These are phyloP conservation scores for Populus deltoides DNA, from an alignment of 345 rosid genomes.

Conservation along the genomic window DNA sequence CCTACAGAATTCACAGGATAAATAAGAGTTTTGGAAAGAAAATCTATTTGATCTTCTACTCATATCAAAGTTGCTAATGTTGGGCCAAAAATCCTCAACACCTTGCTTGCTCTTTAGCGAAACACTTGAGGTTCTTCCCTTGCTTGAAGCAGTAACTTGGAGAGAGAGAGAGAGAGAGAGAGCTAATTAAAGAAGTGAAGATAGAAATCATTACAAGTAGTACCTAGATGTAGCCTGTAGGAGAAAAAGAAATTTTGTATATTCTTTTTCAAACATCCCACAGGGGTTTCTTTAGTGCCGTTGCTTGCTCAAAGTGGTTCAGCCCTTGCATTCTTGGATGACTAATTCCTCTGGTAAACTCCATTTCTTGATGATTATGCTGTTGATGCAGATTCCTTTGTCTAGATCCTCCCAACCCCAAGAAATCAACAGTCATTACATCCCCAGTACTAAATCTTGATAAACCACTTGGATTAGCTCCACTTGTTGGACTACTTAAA, in stretches of 20 bases:
- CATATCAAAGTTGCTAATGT: not conserved
- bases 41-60: not conserved
- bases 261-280: slow-evolving; percentile 33
- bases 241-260: not conserved
- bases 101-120: slow-evolving; percentile 17
- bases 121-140: not conserved
- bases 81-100: slow-evolving; percentile 8
- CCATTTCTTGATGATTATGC: slow-evolving; percentile 28
- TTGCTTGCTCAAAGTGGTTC: slow-evolving; percentile 37
- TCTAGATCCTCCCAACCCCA: slow-evolving; percentile 51
- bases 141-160: not conserved
- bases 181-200: not conserved
- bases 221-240: not conserved
- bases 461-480: slow-evolving; percentile 8
- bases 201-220: not conserved
- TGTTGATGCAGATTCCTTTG: slow-evolving; percentile 27
- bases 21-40: not conserved
- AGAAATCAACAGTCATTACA: slow-evolving; percentile 55
- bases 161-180: too few relatives aligned
- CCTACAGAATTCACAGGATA: not conserved
- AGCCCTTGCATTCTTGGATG: slow-evolving; percentile 23
- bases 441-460: slow-evolving; percentile 27
- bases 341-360: slow-evolving; percentile 22
- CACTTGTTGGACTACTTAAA: not conserved
- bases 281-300: slow-evolving; percentile 35